phyloP scores from a whole-genome alignment of 768 basidiomycete genomes.

The Agrocybe chaxingu region DNA sequence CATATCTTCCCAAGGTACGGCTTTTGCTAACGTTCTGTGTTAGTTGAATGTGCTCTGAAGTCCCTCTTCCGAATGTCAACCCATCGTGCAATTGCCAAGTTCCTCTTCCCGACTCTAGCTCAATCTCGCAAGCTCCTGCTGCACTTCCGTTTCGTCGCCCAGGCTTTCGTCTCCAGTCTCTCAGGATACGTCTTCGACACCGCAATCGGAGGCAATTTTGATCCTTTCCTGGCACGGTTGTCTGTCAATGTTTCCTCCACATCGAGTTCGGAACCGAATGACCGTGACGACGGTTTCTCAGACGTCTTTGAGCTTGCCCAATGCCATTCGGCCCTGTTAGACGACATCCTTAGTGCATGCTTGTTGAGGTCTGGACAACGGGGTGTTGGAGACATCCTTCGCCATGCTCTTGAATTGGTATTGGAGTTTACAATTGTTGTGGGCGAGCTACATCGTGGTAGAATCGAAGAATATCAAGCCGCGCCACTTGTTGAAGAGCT shows the following conservation, averaged over 20 bases:
- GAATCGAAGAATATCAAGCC: constrained; percentile 65
- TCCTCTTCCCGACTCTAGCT: constrained; percentile 58
- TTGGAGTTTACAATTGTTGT: constrained; percentile 66
- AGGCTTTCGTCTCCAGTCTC: constrained; percentile 67
- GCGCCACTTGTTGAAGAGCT: constrained; percentile 52
- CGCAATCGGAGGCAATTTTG: constrained; percentile 78
- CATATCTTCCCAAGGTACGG: background rate
- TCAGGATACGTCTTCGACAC: constrained; percentile 74
- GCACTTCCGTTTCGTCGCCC: constrained; percentile 71
- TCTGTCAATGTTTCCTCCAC: constrained; percentile 4
- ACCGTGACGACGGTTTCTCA: constrained; percentile 33
- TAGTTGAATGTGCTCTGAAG: constrained; percentile 67
- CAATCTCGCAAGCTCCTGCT: constrained; percentile 52
- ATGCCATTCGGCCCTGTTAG: constrained; percentile 64
- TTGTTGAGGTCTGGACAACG: constrained; percentile 67
- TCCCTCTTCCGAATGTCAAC: constrained; percentile 64
- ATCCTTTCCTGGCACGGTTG: constrained; percentile 54
- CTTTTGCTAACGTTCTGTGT: background rate
- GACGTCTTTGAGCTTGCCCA: constrained; percentile 74
- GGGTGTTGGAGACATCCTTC: constrained; percentile 60
- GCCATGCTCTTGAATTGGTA: constrained; percentile 59
- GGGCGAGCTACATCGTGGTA: constrained; percentile 52
- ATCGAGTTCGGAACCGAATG: background rate
- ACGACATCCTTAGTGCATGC: constrained; percentile 75
- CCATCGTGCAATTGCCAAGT: constrained; percentile 28